Conservation (phyloP, 495 filamentous ascomycete genomes). For the Neurospora sp. region DNA sequence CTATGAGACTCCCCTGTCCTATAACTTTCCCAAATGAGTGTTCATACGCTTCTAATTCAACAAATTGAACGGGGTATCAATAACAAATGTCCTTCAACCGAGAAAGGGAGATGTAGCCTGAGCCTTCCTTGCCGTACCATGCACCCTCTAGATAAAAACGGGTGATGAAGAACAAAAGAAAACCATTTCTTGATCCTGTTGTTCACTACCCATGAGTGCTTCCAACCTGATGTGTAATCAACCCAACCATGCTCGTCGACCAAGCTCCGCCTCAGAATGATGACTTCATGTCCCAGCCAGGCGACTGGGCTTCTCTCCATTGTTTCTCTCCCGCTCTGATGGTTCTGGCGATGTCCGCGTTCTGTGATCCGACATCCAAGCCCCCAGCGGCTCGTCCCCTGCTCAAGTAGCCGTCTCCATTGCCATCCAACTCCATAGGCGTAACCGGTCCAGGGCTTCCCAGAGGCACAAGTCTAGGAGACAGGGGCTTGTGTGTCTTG, state of each 20-base stretch:
- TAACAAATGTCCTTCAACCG: not conserved
- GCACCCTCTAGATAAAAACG: not conserved
- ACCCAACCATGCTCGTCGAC: not conserved
- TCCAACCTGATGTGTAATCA: not conserved
- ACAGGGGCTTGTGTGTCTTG: constrained; percentile 40
- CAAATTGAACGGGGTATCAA: not conserved
- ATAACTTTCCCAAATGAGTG: not conserved
- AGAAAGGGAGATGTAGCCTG: not conserved
- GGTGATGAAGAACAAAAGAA: not conserved
- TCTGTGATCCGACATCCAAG: not conserved
- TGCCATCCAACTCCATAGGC: constrained; percentile 57
- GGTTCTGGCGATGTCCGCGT: not conserved
- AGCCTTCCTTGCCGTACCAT: not conserved
- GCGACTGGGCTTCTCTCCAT: not conserved
- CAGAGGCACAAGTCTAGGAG: constrained; percentile 56
- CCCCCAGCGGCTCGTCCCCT: constrained; percentile 17
- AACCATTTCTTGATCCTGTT: not conserved
- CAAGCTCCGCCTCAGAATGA: not conserved
- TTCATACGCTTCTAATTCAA: not conserved
- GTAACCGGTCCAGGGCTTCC: constrained; percentile 73
- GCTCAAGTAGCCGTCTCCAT: constrained; percentile 41
- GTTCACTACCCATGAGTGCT: not conserved
- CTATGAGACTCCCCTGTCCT: not conserved
- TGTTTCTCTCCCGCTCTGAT: not conserved
- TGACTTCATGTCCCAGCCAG: not conserved